Evolutionary conservation across 202 grass and related monocot genomes (phyloP).

Genomic region (Setaria italica): DNA sequence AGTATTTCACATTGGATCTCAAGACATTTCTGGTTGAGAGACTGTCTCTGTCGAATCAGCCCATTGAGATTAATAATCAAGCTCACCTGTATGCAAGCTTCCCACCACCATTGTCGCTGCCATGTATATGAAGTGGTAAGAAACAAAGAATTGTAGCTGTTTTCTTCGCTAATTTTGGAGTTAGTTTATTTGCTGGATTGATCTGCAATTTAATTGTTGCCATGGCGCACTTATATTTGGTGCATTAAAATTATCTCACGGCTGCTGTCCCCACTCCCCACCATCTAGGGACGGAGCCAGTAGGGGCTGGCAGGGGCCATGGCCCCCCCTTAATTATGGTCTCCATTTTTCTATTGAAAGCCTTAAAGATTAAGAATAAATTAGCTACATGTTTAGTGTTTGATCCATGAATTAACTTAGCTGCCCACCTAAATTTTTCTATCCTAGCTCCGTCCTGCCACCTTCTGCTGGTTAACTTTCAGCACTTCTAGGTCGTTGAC

Average conservation of each 20-base stretch:
- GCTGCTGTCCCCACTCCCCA: no score
- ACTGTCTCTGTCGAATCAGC: neutral
- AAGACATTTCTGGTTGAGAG: neutral
- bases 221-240: neutral
- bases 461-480: no score
- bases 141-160: neutral
- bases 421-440: no score
- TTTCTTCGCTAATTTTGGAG: neutral
- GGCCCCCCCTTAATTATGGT: no score
- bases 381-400: no score
- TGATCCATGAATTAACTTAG: no score
- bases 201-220: neutral
- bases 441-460: no score
- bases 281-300: no score
- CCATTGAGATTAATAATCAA: no score
- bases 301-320: no score
- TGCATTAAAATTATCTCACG: neutral
- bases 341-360: no score
- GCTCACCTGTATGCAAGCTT: neutral
- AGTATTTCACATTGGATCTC: conserved; percentile 12
- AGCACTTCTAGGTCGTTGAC: neutral
- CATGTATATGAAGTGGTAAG: conserved; percentile 3
- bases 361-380: no score
- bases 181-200: neutral
- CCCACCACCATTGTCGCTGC: neutral